Evolutionary conservation across 164 flowering plant genomes (phyloP).

Genomic region (Nymphaea colorata): DNA sequence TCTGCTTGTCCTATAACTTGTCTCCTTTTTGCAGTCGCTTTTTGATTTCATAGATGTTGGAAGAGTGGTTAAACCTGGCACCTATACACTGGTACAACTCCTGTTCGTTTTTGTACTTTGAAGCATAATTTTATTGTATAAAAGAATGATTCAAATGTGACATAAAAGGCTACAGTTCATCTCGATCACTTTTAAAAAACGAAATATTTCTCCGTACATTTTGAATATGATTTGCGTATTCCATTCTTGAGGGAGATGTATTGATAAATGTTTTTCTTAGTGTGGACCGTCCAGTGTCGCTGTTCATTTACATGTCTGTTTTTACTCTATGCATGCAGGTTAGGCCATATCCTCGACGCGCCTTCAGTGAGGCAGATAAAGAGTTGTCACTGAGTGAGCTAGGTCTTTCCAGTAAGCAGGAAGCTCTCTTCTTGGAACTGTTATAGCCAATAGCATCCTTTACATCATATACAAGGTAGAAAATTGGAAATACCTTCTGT

Average conservation of each 20-base stretch:
- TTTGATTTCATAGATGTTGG: constrained; percentile 88
- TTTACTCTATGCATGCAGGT: constrained; percentile 34
- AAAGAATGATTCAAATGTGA: too few relatives aligned
- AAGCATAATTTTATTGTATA: neutral
- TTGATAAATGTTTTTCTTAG: too few relatives aligned
- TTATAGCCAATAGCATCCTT: constrained; percentile 20
- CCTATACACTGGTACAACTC: constrained; percentile 75
- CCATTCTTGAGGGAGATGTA: too few relatives aligned
- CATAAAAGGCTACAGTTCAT: too few relatives aligned
- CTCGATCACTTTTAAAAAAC: too few relatives aligned
- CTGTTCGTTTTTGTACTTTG: neutral
- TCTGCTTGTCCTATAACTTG: neutral
- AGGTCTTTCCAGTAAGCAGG: constrained; percentile 87
- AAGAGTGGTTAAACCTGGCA: constrained; percentile 68
- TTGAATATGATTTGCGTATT: too few relatives aligned
- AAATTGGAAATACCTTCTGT: neutral
- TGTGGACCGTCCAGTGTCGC: too few relatives aligned
- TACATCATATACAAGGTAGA: neutral
- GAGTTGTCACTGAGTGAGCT: constrained; percentile 49
- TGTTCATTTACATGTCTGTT: neutral
- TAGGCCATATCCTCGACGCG: constrained; percentile 85
- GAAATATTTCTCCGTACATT: too few relatives aligned
- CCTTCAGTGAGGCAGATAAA: constrained; percentile 64
- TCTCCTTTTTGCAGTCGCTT: constrained; percentile 47
- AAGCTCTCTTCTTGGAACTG: constrained; percentile 79